Evolutionary conservation across 2,329 filamentous ascomycete species (phyloP).

Genomic region (Verticillium tricorpus): DNA sequence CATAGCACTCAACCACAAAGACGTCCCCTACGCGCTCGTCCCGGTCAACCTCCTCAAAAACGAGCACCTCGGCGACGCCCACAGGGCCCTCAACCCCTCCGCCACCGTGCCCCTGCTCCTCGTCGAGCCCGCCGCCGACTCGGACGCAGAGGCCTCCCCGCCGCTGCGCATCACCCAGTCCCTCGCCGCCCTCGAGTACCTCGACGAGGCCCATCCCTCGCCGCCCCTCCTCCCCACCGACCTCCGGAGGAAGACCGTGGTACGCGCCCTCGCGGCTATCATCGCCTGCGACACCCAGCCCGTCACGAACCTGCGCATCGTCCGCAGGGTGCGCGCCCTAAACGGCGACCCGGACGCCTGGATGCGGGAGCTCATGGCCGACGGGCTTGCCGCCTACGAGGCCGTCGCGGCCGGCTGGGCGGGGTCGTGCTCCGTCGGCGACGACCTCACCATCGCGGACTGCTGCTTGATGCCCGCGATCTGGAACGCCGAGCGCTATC

Average conservation of each 20-base stretch:
- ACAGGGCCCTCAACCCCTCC: constrained; percentile 48
- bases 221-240: constrained; percentile 42
- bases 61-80: constrained; percentile 42
- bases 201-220: constrained; percentile 49
- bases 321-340: constrained; percentile 41
- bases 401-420: constrained; percentile 28
- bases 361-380: constrained; percentile 45
- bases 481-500: constrained; percentile 52
- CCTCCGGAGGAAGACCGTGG: constrained; percentile 37
- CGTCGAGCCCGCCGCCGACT: constrained; percentile 1
- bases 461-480: constrained; percentile 53
- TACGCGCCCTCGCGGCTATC: constrained; percentile 50
- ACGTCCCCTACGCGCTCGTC: constrained; percentile 39
- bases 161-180: constrained; percentile 49
- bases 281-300: constrained; percentile 55
- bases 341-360: constrained; percentile 40
- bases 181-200: constrained; percentile 56
- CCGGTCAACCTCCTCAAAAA: constrained; percentile 50
- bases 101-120: constrained; percentile 50
- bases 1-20: constrained; percentile 54
- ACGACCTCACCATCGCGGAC: constrained; percentile 53
- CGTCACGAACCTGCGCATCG: constrained; percentile 51
- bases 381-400: constrained; percentile 56
- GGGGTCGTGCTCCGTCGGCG: constrained; percentile 51
- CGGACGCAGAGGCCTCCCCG: not conserved